Evolutionary conservation across 2,329 filamentous ascomycete genomes (phyloP).

Genomic region (Aspergillus sp.): DNA sequence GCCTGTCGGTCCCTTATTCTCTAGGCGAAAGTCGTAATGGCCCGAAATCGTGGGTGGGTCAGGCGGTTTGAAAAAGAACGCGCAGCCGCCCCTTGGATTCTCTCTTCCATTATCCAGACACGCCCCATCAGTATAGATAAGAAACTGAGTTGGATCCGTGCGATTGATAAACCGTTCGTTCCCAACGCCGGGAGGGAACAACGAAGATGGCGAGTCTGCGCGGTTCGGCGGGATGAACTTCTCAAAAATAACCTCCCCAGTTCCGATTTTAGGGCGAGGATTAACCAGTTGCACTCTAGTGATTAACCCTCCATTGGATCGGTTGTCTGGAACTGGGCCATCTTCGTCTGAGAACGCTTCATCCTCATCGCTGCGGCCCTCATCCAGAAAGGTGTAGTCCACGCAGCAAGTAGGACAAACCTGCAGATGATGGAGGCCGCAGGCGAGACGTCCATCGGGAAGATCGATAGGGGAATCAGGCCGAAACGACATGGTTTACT

Average conservation of each 20-base stretch:
- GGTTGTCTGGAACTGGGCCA: no score
- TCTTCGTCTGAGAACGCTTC: slow-evolving; percentile 7
- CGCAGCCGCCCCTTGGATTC: slow-evolving; percentile 34
- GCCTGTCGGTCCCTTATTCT: slow-evolving; percentile 36
- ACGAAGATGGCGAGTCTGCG: background rate
- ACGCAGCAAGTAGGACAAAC: slow-evolving; percentile 24
- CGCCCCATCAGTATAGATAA: slow-evolving; percentile 41
- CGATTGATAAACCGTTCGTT: no score
- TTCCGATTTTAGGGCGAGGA: slow-evolving; percentile 11
- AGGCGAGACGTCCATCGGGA: slow-evolving; percentile 28
- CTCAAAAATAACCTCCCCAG: slow-evolving; percentile 23
- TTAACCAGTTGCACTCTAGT: slow-evolving; percentile 1
- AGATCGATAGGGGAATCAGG: slow-evolving; percentile 14
- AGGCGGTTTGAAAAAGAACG: slow-evolving; percentile 19
- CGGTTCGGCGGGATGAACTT: slow-evolving; percentile 21
- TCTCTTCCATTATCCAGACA: slow-evolving; percentile 36
- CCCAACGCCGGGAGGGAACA: slow-evolving; percentile 2
- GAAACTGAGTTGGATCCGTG: no score
- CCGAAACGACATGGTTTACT: slow-evolving; percentile 4
- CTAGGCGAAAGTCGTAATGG: slow-evolving; percentile 29
- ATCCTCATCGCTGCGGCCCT: slow-evolving; percentile 13
- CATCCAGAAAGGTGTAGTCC: slow-evolving; percentile 30
- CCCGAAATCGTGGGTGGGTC: slow-evolving; percentile 2
- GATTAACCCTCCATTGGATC: no score
- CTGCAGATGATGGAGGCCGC: slow-evolving; percentile 24